A percentile compares a stretch with the other conserved stretches of the same genome.
Evolutionary conservation across 192 early-diverging fungal genomes (phyloP).

Genomic region (Haplosporangium gracile): DNA sequence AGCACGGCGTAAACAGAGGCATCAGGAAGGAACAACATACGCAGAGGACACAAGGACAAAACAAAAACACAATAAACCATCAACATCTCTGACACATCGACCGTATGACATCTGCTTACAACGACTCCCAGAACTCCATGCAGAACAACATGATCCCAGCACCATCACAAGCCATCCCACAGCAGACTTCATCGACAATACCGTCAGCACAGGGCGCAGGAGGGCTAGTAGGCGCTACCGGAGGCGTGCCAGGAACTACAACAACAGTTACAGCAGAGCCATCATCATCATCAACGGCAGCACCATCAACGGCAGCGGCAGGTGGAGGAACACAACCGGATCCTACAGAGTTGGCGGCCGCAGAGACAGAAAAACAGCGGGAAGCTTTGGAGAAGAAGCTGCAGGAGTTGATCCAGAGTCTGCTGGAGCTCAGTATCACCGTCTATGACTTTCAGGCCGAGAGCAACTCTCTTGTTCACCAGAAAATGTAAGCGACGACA

Average conservation of each 20-base stretch:
- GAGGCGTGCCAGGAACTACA: background rate
- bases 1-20: background rate
- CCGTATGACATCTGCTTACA: background rate
- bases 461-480: slow-evolving; percentile 59
- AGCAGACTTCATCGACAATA: background rate
- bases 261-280: background rate
- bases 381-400: slow-evolving; percentile 59
- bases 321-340: slow-evolving; percentile 11
- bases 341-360: slow-evolving; percentile 11
- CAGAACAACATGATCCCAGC: background rate
- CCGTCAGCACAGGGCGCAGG: slow-evolving; percentile 1
- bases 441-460: slow-evolving; percentile 69
- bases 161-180: background rate
- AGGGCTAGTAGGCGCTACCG: background rate
- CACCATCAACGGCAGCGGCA: background rate
- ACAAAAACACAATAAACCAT: background rate
- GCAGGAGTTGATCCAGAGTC: slow-evolving; percentile 61
- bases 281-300: background rate
- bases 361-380: slow-evolving; percentile 36
- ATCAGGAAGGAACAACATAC: too few relatives aligned
- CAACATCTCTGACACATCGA: background rate
- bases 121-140: background rate
- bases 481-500: slow-evolving; percentile 60
- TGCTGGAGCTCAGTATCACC: slow-evolving; percentile 66
- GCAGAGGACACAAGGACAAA: background rate